Evolutionary conservation across 495 filamentous ascomycete genomes (phyloP), one percentile per base, ranked within the genome.

Genomic region (Penicillium roqueforti): DNA sequence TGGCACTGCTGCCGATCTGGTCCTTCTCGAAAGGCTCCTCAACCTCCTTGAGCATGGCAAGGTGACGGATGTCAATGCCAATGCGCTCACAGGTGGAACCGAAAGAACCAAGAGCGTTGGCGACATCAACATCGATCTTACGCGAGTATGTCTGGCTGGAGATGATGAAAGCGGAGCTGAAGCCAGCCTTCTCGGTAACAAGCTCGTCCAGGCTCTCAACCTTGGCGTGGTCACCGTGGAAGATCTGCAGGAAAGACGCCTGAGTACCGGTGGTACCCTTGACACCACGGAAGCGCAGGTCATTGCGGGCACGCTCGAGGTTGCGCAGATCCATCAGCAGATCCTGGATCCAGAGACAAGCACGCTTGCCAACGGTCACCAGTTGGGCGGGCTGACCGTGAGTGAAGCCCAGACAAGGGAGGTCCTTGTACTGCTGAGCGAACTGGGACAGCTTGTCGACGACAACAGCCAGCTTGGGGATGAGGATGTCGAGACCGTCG

Each of bases 21-120:
- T 75, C 69, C 66, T 73, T 87, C 73, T 96, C 92, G 51, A 95
- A 93, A 2, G 92, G 92, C 76, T 96, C 92, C 69, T 97, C 91
- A 56, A 95, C 76, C 72, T 93, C 87, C 75, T 93, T 91, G 47
- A 80, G 76, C 54, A 80, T 77, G 3, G 87, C 88, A n/a, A 95
- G 75, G 62, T 90, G 87, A 26, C 91, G 80, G 55, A 95, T 88
- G 60, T 92, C 89, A 53, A 78, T 77, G 50, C 68, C 84, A 44
- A 92, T 88, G 29, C 81, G 77, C 74, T 92, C 80, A 47, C 83
- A 87, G 4, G 89, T 96, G 11, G 88, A 83, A 31, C 92, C 92
- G 57, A 98, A 87, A 3, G 84, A 87, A 44, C 82, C 80, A 31
- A 97, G 79, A 23, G 88, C 91, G 66, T 92, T 91, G 51, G 84